phyloP scores from a whole-genome alignment of 768 basidiomycete species.

The Chiua virens region DNA sequence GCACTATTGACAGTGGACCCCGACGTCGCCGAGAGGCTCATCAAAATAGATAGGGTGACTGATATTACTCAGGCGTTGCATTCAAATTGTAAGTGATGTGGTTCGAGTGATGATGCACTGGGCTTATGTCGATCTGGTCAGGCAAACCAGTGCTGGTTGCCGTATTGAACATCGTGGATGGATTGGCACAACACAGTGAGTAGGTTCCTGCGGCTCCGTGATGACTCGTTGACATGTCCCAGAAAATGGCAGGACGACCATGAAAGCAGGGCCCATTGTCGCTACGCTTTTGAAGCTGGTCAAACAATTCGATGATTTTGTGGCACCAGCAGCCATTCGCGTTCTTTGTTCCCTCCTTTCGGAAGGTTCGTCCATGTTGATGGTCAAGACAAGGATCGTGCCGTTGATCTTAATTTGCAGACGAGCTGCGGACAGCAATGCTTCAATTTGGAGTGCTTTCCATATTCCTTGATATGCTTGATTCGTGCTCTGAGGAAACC shows the following conservation, averaged over 20 bases:
- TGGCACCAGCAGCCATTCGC: slow-evolving; percentile 27
- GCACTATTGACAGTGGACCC: slow-evolving; percentile 15
- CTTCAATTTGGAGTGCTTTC: slow-evolving; percentile 14
- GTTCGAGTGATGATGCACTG: too few species aligned
- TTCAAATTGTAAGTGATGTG: too few species aligned
- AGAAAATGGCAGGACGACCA: slow-evolving; percentile 6
- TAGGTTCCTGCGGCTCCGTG: background rate
- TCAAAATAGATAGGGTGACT: slow-evolving; percentile 15
- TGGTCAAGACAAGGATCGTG: background rate
- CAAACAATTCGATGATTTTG: slow-evolving; percentile 27
- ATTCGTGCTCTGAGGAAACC: slow-evolving; percentile 19
- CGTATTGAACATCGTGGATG: too few species aligned
- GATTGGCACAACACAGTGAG: slow-evolving; percentile 17
- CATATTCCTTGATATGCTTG: slow-evolving; percentile 20
- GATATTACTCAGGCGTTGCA: slow-evolving; percentile 18
- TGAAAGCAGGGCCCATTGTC: slow-evolving; percentile 6
- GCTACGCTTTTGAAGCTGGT: slow-evolving; percentile 20
- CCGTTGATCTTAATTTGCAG: slow-evolving; percentile 11
- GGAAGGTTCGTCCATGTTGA: slow-evolving; percentile 15
- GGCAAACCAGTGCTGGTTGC: too few species aligned
- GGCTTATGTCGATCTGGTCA: too few species aligned
- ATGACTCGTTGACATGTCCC: background rate
- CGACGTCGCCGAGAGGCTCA: slow-evolving; percentile 9
- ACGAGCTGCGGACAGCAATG: slow-evolving; percentile 18
- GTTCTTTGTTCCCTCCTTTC: slow-evolving; percentile 23